phyloP scores from a whole-genome alignment of 768 basidiomycete species.

The Glaciozyma martinii region DNA sequence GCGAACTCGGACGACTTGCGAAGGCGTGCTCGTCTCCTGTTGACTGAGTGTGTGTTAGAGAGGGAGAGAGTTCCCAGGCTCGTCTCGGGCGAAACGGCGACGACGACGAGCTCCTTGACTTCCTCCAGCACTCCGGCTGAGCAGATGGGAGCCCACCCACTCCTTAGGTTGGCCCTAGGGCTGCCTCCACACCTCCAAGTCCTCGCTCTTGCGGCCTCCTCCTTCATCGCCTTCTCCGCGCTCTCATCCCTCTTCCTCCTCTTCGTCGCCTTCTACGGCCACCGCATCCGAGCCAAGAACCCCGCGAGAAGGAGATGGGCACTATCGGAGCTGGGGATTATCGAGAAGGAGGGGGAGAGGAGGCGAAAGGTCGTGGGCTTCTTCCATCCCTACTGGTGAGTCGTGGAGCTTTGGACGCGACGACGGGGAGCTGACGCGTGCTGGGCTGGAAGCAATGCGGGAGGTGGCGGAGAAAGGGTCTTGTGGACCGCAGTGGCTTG shows the following conservation, averaged over 20 bases:
- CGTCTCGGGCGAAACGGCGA: no score
- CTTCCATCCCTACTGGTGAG: constrained; percentile 94
- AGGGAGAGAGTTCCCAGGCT: no score
- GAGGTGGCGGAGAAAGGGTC: constrained; percentile 92
- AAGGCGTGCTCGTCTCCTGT: no score
- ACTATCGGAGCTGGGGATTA: not conserved
- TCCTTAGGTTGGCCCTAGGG: not conserved
- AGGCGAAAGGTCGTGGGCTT: constrained; percentile 55
- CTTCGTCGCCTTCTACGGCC: not conserved
- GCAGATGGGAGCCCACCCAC: not conserved
- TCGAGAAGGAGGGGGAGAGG: not conserved
- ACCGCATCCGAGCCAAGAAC: not conserved
- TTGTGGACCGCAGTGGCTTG: constrained; percentile 81
- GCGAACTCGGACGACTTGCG: no score
- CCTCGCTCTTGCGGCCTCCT: not conserved
- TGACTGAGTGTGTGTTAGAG: no score
- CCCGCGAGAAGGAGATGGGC: not conserved
- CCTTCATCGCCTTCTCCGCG: not conserved
- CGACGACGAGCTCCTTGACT: not conserved
- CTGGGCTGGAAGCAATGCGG: constrained; percentile 62
- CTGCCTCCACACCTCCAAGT: not conserved
- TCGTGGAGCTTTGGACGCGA: not conserved
- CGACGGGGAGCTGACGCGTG: constrained; percentile 10
- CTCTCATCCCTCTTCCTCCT: not conserved
- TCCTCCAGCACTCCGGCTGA: not conserved